These are phyloP conservation scores for Cryphonectria naterciae DNA, from an alignment of 2,329 filamentous ascomycete genomes.

Conservation along the genomic window DNA sequence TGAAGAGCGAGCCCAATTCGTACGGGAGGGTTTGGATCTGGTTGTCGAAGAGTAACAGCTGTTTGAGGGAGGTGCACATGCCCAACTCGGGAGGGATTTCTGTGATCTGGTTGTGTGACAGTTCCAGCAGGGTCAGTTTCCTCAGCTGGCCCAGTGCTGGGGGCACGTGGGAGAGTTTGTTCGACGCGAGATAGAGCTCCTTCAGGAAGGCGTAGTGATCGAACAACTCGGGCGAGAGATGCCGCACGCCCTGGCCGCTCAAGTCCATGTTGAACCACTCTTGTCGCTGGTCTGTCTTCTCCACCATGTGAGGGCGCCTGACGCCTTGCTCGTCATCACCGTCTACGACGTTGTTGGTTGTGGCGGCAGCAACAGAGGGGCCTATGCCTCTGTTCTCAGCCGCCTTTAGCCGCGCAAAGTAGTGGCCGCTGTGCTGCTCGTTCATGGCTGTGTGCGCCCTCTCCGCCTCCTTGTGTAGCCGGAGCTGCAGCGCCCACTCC, in stretches of 20 bases:
- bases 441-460: conserved; percentile 73
- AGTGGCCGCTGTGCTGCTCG: conserved; percentile 66
- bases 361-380: conserved; percentile 55
- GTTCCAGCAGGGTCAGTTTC: conserved; percentile 79
- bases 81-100: conserved; percentile 88
- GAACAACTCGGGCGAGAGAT: conserved; percentile 80
- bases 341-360: conserved; percentile 51
- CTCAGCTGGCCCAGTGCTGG: conserved; percentile 80
- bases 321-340: conserved; percentile 61
- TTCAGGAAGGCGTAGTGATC: conserved; percentile 82
- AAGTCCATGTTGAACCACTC: conserved; percentile 94
- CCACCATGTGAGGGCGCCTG: conserved; percentile 66
- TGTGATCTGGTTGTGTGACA: conserved; percentile 84
- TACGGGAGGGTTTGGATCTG: conserved; percentile 79
- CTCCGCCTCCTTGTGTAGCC: conserved; percentile 77
- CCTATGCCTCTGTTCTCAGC: conserved; percentile 70
- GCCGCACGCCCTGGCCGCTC: conserved; percentile 91
- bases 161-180: conserved; percentile 83
- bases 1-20: conserved; percentile 86
- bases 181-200: conserved; percentile 91
- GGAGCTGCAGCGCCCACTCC: conserved; percentile 88
- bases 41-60: conserved; percentile 89
- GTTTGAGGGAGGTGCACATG: conserved; percentile 92
- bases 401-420: conserved; percentile 74
- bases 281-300: conserved; percentile 70